phyloP scores from a whole-genome alignment of 257 asterid species.

The Fraxinus anomala region DNA sequence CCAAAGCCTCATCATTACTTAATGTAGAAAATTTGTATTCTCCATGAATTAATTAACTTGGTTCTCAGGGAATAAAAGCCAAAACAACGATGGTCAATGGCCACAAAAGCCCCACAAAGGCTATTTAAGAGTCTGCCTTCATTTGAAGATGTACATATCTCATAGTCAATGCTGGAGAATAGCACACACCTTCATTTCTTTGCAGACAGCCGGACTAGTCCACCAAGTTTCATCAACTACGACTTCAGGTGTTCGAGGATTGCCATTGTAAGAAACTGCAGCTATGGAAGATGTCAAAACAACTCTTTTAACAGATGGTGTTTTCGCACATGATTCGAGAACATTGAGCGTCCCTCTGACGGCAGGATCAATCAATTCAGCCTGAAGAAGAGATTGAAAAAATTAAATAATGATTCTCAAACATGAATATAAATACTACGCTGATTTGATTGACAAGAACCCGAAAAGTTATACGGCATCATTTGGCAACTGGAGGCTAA shows the following conservation, averaged over 20 bases:
- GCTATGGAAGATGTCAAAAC: constrained; percentile 80
- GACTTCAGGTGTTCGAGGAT: constrained; percentile 62
- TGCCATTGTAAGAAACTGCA: constrained; percentile 61
- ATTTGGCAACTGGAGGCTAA: background rate
- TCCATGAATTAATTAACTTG: background rate
- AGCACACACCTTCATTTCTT: constrained; percentile 30
- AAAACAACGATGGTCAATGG: background rate
- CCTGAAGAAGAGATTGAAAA: constrained; percentile 44
- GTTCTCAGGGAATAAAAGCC: background rate
- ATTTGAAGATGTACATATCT: background rate
- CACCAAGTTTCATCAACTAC: constrained; percentile 53
- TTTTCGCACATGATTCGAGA: constrained; percentile 69
- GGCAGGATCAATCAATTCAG: constrained; percentile 79
- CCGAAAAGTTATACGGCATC: background rate
- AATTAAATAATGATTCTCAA: background rate
- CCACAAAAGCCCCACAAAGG: background rate
- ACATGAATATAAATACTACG: background rate
- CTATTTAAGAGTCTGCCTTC: background rate
- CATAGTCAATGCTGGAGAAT: background rate
- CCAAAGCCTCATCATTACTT: background rate
- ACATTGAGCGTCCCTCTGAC: constrained; percentile 79
- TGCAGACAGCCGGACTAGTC: constrained; percentile 39
- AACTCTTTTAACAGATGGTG: constrained; percentile 58
- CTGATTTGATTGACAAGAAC: background rate
- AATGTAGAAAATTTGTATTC: background rate